These are phyloP conservation scores for Paecilomyces sp. DNA, from an alignment of 2,329 filamentous ascomycete species.

Conservation along the genomic window DNA sequence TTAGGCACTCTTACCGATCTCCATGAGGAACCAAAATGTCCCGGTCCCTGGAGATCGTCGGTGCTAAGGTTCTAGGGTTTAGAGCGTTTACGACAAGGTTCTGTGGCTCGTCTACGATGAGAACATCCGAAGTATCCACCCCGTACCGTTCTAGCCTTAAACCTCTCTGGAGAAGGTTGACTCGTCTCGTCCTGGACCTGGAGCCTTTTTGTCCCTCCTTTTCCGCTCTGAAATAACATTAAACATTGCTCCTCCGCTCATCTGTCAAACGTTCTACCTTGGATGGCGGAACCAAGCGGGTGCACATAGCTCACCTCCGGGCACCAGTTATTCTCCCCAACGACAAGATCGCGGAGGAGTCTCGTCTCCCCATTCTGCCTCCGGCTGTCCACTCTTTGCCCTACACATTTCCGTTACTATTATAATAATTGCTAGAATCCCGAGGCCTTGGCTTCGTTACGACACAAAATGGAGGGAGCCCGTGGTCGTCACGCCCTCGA, in stretches of 20 bases:
- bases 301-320: background rate
- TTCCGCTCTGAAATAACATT: background rate
- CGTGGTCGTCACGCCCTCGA: conserved; percentile 20
- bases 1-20: background rate
- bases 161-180: background rate
- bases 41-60: background rate
- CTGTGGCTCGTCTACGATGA: background rate
- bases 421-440: background rate
- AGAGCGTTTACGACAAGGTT: background rate
- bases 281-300: background rate
- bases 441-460: background rate
- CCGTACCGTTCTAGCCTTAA: background rate
- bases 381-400: background rate
- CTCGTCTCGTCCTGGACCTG: background rate
- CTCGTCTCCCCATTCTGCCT: background rate
- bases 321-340: background rate
- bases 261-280: background rate
- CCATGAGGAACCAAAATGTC: background rate
- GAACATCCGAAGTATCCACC: background rate
- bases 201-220: background rate
- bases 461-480: conserved; percentile 11
- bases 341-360: background rate
- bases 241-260: background rate
- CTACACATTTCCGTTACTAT: background rate
- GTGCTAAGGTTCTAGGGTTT: background rate